Conservation (phyloP, 1,139 yeast genomes). For the Blastobotrys niveus region DNA sequence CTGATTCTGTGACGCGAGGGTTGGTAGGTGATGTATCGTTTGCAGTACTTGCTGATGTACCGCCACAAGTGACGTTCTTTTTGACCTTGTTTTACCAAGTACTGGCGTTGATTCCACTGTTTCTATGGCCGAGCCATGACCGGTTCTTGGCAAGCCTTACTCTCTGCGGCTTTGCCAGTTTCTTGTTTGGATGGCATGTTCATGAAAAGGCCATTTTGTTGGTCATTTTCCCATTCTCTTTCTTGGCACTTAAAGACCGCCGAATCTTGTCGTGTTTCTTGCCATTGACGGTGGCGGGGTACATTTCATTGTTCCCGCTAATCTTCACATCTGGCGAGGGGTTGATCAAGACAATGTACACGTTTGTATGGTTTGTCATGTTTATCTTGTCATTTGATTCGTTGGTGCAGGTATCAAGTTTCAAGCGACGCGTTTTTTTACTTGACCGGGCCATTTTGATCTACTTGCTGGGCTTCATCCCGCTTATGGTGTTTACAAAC, state of each 20-base stretch:
- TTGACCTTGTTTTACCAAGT: constrained; percentile 78
- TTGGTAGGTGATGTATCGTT: constrained; percentile 87
- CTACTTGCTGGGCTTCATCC: constrained; percentile 63
- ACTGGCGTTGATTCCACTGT: constrained; percentile 65
- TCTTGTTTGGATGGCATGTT: constrained; percentile 97
- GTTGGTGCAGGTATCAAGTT: constrained; percentile 52
- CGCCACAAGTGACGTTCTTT: constrained; percentile 71
- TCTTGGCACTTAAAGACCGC: constrained; percentile 66
- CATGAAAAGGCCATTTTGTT: constrained; percentile 93
- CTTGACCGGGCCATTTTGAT: constrained; percentile 66
- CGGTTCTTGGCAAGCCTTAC: constrained; percentile 81
- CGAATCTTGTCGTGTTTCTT: constrained; percentile 51
- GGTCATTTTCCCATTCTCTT: constrained; percentile 83
- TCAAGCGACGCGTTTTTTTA: constrained; percentile 49
- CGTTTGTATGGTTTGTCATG: constrained; percentile 79
- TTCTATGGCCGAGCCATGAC: constrained; percentile 67
- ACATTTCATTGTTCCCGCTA: constrained; percentile 82
- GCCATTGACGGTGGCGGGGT: constrained; percentile 73
- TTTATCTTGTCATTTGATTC: constrained; percentile 68
- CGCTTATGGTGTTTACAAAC: constrained; percentile 54
- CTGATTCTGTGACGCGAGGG: constrained; percentile 63
- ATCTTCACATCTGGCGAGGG: constrained; percentile 78
- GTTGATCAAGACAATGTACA: constrained; percentile 68
- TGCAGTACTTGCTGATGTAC: constrained; percentile 69
- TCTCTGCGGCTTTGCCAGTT: constrained; percentile 85